Conservation (phyloP, 768 basidiomycete genomes). For the Termitomyces bulborhizus region DNA sequence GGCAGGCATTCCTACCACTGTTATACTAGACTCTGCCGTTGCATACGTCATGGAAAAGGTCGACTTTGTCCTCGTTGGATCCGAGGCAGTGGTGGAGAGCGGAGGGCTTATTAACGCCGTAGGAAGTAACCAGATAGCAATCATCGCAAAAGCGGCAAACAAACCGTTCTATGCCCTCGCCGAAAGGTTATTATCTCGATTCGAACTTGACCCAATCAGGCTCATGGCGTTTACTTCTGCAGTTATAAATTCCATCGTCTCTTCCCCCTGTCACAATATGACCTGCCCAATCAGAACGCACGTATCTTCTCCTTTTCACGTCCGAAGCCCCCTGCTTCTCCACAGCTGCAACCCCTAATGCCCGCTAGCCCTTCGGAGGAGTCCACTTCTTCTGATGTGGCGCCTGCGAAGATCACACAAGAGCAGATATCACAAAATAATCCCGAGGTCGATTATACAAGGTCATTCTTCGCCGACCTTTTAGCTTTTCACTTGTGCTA, state of each 20-base stretch:
- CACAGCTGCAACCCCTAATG: constrained; percentile 15
- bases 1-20: constrained; percentile 90
- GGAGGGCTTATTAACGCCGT: constrained; percentile 91
- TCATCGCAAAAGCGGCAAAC: constrained; percentile 89
- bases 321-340: constrained; percentile 22
- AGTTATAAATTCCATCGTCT: constrained; percentile 97
- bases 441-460: constrained; percentile 92
- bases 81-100: constrained; percentile 96
- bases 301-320: constrained; percentile 67
- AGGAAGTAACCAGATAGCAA: constrained; percentile 94
- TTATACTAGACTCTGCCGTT: constrained; percentile 94
- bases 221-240: constrained; percentile 15
- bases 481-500: background rate
- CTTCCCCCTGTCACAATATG: constrained; percentile 89
- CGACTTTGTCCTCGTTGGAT: constrained; percentile 92
- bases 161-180: constrained; percentile 97
- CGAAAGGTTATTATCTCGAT: constrained; percentile 54
- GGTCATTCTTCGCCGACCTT: constrained; percentile 33
- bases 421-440: constrained; percentile 80
- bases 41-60: constrained; percentile 97
- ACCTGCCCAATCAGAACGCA: constrained; percentile 78
- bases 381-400: constrained; percentile 17
- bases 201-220: constrained; percentile 13
- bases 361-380: constrained; percentile 15
- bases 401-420: constrained; percentile 53